Conservation (phyloP, 768 basidiomycete species). For the Cystofilobasidium bisporidii region DNA sequence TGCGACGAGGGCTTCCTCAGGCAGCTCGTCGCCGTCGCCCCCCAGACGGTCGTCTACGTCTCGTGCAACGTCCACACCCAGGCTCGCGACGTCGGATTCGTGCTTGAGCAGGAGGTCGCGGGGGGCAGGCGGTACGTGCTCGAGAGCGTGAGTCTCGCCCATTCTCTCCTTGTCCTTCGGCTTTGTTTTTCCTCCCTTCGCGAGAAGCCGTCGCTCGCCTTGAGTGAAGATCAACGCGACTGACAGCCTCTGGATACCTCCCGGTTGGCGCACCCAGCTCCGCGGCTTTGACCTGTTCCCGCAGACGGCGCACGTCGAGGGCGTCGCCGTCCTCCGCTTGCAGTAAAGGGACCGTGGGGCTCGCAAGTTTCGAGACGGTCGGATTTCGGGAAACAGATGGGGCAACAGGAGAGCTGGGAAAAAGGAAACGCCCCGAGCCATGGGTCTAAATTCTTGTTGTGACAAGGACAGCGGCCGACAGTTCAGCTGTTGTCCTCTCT, state of each 20-base stretch:
- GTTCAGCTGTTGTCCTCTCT: no score
- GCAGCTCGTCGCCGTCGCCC: constrained; percentile 63
- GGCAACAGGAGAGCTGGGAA: no score
- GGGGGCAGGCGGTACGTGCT: constrained; percentile 55
- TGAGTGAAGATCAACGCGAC: no score
- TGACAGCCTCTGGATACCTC: no score
- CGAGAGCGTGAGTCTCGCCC: constrained; percentile 49
- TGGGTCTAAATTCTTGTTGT: no score
- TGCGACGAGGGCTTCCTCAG: constrained; percentile 63
- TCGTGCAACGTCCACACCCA: constrained; percentile 93
- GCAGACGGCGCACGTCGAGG: constrained; percentile 90
- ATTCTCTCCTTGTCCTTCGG: background rate
- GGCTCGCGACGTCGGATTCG: constrained; percentile 65
- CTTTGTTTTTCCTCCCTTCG: no score
- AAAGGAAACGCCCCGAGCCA: no score
- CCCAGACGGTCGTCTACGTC: constrained; percentile 70
- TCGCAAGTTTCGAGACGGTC: no score
- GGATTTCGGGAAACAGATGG: no score
- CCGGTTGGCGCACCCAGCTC: constrained; percentile 41
- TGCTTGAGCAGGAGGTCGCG: constrained; percentile 46
- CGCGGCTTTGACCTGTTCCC: constrained; percentile 91
- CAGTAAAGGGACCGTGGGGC: background rate
- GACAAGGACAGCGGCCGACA: no score
- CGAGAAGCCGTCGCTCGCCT: no score
- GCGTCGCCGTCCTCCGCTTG: constrained; percentile 32